Evolutionary conservation across 2,329 filamentous ascomycete species (phyloP), one percentile per base, ranked within the genome.

Genomic region (Tolypocladium pustulatum): DNA sequence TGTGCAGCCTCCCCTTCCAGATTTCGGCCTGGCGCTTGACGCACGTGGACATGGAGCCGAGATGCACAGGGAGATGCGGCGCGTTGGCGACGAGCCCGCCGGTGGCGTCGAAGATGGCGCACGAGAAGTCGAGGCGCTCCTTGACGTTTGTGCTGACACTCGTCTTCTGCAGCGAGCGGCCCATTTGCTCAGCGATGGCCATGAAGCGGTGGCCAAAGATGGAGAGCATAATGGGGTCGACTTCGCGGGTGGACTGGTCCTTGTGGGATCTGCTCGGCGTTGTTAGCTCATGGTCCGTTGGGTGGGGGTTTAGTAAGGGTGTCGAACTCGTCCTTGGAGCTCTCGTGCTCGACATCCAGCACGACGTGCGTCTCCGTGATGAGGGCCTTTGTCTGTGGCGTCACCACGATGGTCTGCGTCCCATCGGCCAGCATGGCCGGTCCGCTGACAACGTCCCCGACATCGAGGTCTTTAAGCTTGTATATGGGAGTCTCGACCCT

Each of bases 141-240:
- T 93, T 89, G 69, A 92, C 88, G 64, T 91, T 92, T 0, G 86
- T 90, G 59, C 83, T 87, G 20, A 92, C 86, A 63, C 84, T 86
- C 0, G 88, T 91, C 73, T 91, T 91, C 66, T 91, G 88, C 22
- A 93, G 72, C 3, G 87, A 86, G 56, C 86, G 79, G 0, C 89
- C 89, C 88, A 92, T 92, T 67, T 92, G 89, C 70, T 92, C 89
- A 0, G 89, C 89, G 62, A 92, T 90, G 3, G 86, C 85, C 89
- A 92, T 92, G 73, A 93, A 93, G 4, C 89, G 80, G 69, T 92
- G 88, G 0, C 85, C 87, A 65, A 93, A 92, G 60, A 92, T 87
- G 63, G 83, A 87, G 1, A 93, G 78, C 70, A 89, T 81, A 63
- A 92, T 88, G 12, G 87, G 88, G 59, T 62, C 64, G 22, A 64